These are phyloP conservation scores for Aspergillus brasiliensis DNA, from an alignment of 2,329 filamentous ascomycete genomes.

Conservation along the genomic window DNA sequence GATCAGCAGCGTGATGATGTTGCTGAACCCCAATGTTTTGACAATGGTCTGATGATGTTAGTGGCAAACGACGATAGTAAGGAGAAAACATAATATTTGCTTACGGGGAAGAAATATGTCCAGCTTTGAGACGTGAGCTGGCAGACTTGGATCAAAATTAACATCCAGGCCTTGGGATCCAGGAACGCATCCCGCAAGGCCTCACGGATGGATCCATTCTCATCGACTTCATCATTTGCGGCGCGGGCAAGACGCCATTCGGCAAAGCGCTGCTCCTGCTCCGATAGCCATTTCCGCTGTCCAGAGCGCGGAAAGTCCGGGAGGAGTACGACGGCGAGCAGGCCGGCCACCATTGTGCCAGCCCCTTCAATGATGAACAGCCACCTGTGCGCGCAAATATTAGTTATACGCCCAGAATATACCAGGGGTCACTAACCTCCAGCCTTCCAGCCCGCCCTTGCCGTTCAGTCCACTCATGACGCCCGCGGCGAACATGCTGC, in stretches of 20 bases:
- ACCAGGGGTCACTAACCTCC: constrained; percentile 25
- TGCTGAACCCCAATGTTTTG: constrained; percentile 21
- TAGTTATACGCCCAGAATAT: neutral
- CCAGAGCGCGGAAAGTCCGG: constrained; percentile 30
- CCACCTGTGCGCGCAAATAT: constrained; percentile 1
- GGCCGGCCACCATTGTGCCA: constrained; percentile 37
- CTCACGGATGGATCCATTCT: constrained; percentile 21
- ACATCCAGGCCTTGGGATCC: constrained; percentile 20
- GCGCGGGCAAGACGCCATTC: constrained; percentile 23
- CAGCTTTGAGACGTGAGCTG: constrained; percentile 21
- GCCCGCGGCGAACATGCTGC: constrained; percentile 38
- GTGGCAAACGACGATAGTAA: neutral
- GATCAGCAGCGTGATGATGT: constrained; percentile 21
- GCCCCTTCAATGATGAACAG: constrained; percentile 47
- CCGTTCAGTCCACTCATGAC: constrained; percentile 39
- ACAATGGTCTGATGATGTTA: constrained; percentile 18
- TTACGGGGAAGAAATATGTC: constrained; percentile 19
- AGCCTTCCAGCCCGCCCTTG: constrained; percentile 42
- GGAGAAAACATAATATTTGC: neutral
- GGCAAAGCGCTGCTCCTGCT: constrained; percentile 23
- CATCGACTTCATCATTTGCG: constrained; percentile 25
- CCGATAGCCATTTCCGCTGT: constrained; percentile 23
- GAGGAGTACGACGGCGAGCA: constrained; percentile 37
- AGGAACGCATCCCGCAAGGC: constrained; percentile 19
- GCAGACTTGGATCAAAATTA: constrained; percentile 21